These are phyloP conservation scores for Viola odorata DNA, from an alignment of 345 rosid species.

Conservation along the genomic window DNA sequence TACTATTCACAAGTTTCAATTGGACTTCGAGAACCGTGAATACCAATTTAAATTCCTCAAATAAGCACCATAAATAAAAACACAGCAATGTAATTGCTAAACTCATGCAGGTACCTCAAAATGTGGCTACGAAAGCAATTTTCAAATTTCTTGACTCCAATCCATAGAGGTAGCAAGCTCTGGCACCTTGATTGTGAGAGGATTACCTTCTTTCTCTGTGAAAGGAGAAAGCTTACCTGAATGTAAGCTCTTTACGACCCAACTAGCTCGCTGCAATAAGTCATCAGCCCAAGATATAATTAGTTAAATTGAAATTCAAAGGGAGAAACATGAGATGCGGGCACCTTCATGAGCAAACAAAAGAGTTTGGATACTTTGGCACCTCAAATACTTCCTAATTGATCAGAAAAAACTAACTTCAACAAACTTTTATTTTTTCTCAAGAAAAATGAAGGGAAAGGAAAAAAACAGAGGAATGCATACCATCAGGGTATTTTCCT, in stretches of 20 bases:
- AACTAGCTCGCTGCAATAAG: constrained; percentile 35
- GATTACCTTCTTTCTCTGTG: constrained; percentile 9
- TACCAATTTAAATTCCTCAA: too few species aligned
- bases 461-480: constrained; percentile 6
- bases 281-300: not conserved
- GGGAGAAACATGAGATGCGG: not conserved
- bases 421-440: not conserved
- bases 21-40: too few species aligned
- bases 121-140: constrained; percentile 4
- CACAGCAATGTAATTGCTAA: too few species aligned
- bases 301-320: not conserved
- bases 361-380: not conserved
- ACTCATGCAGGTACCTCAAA: too few species aligned
- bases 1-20: too few species aligned
- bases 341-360: not conserved
- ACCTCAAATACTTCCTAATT: not conserved
- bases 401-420: not conserved
- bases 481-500: constrained; percentile 53
- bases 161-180: constrained; percentile 11
- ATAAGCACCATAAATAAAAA: too few species aligned
- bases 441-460: not conserved
- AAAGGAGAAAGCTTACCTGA: constrained; percentile 34
- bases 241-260: constrained; percentile 50
- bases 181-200: constrained; percentile 2
- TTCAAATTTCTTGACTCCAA: constrained; percentile 46